Evolutionary conservation across 208 protist genomes (phyloP).

Genomic region (Acanthamoeba rhysodes): DNA sequence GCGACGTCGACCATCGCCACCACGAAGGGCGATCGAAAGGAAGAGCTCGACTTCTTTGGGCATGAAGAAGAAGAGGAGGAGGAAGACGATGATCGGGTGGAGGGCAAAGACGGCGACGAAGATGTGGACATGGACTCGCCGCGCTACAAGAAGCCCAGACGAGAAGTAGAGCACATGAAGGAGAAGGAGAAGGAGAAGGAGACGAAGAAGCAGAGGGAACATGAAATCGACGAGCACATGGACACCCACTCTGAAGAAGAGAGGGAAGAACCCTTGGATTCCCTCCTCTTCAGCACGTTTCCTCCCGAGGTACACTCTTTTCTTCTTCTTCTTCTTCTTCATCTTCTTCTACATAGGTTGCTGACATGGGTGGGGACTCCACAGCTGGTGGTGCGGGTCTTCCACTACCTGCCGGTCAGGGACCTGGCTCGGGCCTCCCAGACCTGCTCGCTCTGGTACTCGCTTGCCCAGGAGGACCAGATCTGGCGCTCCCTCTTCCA

Average conservation of each 20-base stretch:
- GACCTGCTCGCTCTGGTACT: conserved; percentile 9
- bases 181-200: not conserved
- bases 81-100: not conserved
- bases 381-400: conserved; percentile 7
- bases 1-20: not conserved
- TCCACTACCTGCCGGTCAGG: conserved; percentile 16
- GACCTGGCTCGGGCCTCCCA: not conserved
- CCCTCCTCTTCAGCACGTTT: not conserved
- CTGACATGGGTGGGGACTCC: not conserved
- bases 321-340: too few relatives aligned
- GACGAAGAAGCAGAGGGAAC: not conserved
- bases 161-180: not conserved
- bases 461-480: not conserved
- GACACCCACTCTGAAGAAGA: not conserved
- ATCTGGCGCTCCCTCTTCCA: conserved; percentile 43
- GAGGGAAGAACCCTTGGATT: not conserved
- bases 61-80: not conserved
- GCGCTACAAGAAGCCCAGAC: not conserved
- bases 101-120: not conserved
- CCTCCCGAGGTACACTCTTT: not conserved
- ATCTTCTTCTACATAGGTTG: not conserved
- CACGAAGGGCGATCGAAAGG: too few relatives aligned
- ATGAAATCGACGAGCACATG: too few relatives aligned
- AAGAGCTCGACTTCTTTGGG: too few relatives aligned
- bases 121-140: not conserved